Base-by-base conservation (phyloP, 2,329 filamentous ascomycete genomes). In the Nothophaeocryptopus gaeumannii region DNA sequence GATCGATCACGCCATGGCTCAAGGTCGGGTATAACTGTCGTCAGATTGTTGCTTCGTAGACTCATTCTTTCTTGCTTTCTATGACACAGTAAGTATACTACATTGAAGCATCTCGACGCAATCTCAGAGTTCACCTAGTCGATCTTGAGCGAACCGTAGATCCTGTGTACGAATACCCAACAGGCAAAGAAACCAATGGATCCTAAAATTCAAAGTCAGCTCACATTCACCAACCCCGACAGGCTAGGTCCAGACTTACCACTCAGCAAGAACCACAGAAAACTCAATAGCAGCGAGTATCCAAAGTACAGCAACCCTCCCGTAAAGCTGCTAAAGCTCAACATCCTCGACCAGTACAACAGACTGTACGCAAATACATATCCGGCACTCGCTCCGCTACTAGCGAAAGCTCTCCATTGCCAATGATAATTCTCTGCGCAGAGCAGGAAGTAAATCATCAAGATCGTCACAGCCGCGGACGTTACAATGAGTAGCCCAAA, bases 381-480 rank as follows among this genome's bases (percentile, higher is more conserved):
- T 11, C 82, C 81, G 1, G 91, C 91, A 45, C 87, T 95, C 66
- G 90, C 92, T 51, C 93, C 93, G 1, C 90, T 90, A 2, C 89
- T 92, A 52, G 89, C 80, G 75, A 99, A 99, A 5, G 90, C 85
- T 45, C 93, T 83, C 93, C 93, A 99, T 64, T 97, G 93, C 93
- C 93, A 99, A 70, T 96, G 88, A 73, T 99, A 99, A 72, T 99
- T 93, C 74, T 99, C 93, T 0, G 89, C 85, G 67, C 92, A 97
- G 11, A 99, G 83, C 61, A 99, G 70, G 76, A 97, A 97, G 73
- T 99, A 99, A 0, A 96, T 88, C 79, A 97, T 85, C 13, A 99
- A 76, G 8, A 97, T 85, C 1, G 93, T 97, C 35, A 95, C 92
- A 1, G 91, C 86, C 0, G 92, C 92, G 51, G 87, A 90, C 1